Percentiles rank a stretch among this genome's conserved stretches.
Conservation (phyloP, 768 basidiomycete species). For the Trametes gibbosa region DNA sequence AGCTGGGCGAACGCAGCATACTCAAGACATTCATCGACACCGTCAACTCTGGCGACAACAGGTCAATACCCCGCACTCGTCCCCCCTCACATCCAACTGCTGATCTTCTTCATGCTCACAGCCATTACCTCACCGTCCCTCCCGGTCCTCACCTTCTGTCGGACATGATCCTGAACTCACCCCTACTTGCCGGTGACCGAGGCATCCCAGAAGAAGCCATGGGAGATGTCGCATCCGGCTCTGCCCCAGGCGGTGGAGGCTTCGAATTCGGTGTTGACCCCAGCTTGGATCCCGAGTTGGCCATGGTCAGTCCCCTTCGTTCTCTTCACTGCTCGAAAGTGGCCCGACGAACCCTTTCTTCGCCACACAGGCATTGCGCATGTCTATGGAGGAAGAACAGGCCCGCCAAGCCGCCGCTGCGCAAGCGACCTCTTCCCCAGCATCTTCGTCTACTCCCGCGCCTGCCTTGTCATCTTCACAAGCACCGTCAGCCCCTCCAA, state of each 20-base stretch:
- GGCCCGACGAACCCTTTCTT: neutral
- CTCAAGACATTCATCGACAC: conserved; percentile 82
- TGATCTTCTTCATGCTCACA: conserved; percentile 26
- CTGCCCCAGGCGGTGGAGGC: conserved; percentile 43
- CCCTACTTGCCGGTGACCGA: conserved; percentile 79
- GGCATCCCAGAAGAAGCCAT: conserved; percentile 64
- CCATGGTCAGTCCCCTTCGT: conserved; percentile 63
- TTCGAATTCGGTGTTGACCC: conserved; percentile 95
- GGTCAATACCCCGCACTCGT: conserved; percentile 40
- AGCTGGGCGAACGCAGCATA: conserved; percentile 66
- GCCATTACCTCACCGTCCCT: conserved; percentile 79
- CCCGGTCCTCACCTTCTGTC: conserved; percentile 81
- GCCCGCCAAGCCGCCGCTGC: conserved; percentile 62
- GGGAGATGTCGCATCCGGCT: conserved; percentile 41
- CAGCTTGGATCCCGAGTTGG: conserved; percentile 91
- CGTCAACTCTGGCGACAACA: conserved; percentile 79
- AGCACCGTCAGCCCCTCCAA: conserved; percentile 27
- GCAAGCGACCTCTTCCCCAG: conserved; percentile 36
- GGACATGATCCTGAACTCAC: conserved; percentile 75
- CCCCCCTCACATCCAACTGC: neutral
- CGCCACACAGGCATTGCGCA: conserved; percentile 74
- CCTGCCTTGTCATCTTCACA: conserved; percentile 33
- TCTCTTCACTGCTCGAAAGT: neutral
- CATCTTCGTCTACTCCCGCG: conserved; percentile 33
- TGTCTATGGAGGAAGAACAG: conserved; percentile 95